Evolutionary conservation across 768 basidiomycete genomes (phyloP), one percentile per base, ranked within the genome.

Genomic region (Lactarius sp.): DNA sequence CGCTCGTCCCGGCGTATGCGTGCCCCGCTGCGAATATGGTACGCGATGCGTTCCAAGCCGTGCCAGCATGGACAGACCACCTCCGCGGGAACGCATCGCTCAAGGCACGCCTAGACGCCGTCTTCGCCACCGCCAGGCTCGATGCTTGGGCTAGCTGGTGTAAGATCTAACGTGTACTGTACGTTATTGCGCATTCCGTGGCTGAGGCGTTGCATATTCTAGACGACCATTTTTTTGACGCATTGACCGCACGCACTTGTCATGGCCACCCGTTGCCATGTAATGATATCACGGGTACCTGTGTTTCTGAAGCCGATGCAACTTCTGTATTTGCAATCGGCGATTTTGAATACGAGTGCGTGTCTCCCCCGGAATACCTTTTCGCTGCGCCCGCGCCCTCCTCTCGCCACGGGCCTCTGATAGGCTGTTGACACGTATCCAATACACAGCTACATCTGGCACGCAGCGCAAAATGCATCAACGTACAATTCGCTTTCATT

Each of bases 161-260:
- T 61, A 47, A 41, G 53, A 16, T 46, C 9, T 6, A 10, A 16
- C 53, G 10, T 41, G 1, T 27, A 20, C 14, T 33, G 10, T 22
- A 9, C 9, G 13, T 16, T 1, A 18, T 10, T 2, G 18, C 31
- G 3, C 16, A 7, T 13, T 80, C 55, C 52, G 77, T 60, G 18
- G 56, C 33, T 33, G 9, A 27, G 10, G 6, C 27, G 3, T 27
- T 27, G 27, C 41, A 13, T 18, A 41, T 54, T 18, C 20, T 61
- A 79, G 78, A 79, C 64, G 78, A 82, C 60, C 81, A 81, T 61
- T 82, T 77, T 72, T 82, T 82, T 68, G 81, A 82, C 67, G 78
- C 78, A n/a, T 79, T 82, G 69, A 77, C 73, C 18, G 79, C 81
- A 4, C 71, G 81, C 52, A 80, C 78, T 1, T 82, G 80, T 64